Conservation (phyloP, 148 eudicot genomes). For the Salicornia ramosissima region DNA sequence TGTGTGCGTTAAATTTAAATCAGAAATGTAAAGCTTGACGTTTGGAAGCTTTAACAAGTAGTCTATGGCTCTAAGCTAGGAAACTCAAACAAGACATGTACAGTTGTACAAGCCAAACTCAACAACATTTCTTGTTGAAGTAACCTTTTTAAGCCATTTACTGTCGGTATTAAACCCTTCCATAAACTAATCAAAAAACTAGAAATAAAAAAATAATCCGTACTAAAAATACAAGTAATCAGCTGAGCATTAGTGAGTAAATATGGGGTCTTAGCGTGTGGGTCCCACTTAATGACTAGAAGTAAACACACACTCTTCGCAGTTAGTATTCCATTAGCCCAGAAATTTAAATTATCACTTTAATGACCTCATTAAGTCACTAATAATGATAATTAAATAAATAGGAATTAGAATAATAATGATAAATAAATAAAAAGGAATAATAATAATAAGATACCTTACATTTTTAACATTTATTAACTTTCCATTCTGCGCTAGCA, state of each 20-base stretch:
- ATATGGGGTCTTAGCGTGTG: neutral
- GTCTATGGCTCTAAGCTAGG: too few relatives aligned
- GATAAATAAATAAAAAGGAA: neutral
- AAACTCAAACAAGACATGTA: too few relatives aligned
- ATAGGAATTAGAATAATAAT: neutral
- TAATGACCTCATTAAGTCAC: too few relatives aligned
- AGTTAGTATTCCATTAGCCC: neutral
- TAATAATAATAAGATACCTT: constrained; percentile 9
- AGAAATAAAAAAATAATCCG: too few relatives aligned
- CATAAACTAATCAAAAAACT: too few relatives aligned
- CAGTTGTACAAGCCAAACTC: too few relatives aligned
- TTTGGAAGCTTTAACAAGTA: too few relatives aligned
- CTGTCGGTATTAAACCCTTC: too few relatives aligned
- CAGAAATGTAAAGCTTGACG: too few relatives aligned
- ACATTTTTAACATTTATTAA: neutral
- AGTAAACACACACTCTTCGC: neutral
- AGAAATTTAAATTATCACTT: neutral
- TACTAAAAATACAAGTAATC: neutral
- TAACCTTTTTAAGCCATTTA: too few relatives aligned
- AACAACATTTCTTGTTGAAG: too few relatives aligned
- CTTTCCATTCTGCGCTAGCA: constrained; percentile 23
- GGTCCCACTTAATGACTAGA: constrained; percentile 4
- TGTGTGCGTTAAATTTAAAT: too few relatives aligned
- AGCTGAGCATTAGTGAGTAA: neutral
- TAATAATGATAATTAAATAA: neutral